A percentile compares a stretch with the other conserved stretches of the same genome.
Evolutionary conservation across 2,329 filamentous ascomycete species (phyloP).

Genomic region (Claviceps quebecensis): DNA sequence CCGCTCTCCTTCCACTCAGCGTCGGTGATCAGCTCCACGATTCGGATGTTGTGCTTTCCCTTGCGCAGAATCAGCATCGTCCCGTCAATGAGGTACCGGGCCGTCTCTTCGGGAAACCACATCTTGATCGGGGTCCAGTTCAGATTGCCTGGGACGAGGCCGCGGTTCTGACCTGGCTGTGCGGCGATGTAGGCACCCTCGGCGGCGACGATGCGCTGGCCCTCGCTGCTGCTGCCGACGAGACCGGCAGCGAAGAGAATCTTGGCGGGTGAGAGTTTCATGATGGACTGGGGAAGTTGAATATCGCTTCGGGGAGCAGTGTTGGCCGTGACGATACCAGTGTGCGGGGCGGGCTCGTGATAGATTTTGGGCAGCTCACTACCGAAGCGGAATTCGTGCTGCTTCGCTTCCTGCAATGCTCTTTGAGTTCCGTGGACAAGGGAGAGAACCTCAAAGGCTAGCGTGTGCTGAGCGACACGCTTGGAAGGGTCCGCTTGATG

Average conservation of each 20-base stretch:
- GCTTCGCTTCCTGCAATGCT: constrained; percentile 46
- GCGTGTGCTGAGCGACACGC: constrained; percentile 65
- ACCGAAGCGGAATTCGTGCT: constrained; percentile 37
- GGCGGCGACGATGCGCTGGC: constrained; percentile 39
- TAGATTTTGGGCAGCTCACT: constrained; percentile 16
- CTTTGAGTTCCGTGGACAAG: constrained; percentile 59
- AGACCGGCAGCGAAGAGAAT: constrained; percentile 49
- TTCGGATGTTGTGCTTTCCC: constrained; percentile 49
- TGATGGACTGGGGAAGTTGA: constrained; percentile 42
- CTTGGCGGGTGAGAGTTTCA: constrained; percentile 41
- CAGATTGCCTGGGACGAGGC: constrained; percentile 36
- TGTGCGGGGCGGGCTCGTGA: constrained; percentile 16
- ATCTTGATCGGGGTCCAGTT: constrained; percentile 48
- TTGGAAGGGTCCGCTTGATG: constrained; percentile 55
- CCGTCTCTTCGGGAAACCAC: constrained; percentile 42
- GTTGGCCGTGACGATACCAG: constrained; percentile 25
- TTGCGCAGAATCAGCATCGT: constrained; percentile 45
- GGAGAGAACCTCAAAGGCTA: constrained; percentile 70
- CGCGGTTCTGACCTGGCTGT: constrained; percentile 26
- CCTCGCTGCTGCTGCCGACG: constrained; percentile 40
- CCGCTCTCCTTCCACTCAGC: constrained; percentile 37
- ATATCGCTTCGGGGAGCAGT: constrained; percentile 40
- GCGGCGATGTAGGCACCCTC: constrained; percentile 49
- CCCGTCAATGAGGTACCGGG: constrained; percentile 46
- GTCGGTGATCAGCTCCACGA: constrained; percentile 45